A percentile compares a stretch with the other conserved stretches of the same genome.
phyloP scores from a whole-genome alignment of 352 stramenopile species.

The Phytophthora sojae region DNA sequence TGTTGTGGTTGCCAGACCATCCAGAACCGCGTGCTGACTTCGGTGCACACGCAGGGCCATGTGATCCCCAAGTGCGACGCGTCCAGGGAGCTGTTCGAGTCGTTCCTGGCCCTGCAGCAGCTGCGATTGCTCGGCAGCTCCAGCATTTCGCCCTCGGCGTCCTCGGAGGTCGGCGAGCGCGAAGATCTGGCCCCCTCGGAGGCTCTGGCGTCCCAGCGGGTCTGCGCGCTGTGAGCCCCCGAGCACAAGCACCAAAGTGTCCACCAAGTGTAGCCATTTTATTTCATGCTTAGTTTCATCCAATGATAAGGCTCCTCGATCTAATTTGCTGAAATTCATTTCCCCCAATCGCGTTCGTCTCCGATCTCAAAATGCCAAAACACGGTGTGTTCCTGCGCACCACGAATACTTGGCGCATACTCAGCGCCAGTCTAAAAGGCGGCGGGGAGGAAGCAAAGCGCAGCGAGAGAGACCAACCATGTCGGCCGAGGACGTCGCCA shows the following conservation, averaged over 20 bases:
- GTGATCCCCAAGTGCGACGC: constrained; percentile 80
- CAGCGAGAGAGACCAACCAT: constrained; percentile 50
- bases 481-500: constrained; percentile 86
- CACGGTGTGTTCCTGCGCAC: constrained; percentile 7
- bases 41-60: constrained; percentile 78
- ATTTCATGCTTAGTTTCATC: constrained; percentile 23
- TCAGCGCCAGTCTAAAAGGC: constrained; percentile 33
- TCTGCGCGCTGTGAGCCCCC: constrained; percentile 29
- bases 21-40: constrained; percentile 59
- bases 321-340: constrained; percentile 24
- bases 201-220: constrained; percentile 26
- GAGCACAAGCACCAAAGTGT: background rate
- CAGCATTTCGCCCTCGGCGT: constrained; percentile 34
- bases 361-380: background rate
- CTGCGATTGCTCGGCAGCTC: constrained; percentile 28
- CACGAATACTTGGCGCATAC: constrained; percentile 13
- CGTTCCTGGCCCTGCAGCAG: constrained; percentile 51
- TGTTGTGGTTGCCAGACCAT: constrained; percentile 32
- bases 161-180: constrained; percentile 19
- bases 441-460: constrained; percentile 18
- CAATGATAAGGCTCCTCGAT: constrained; percentile 16
- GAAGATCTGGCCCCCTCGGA: constrained; percentile 29
- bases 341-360: constrained; percentile 33
- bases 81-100: constrained; percentile 58
- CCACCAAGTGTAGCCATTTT: constrained; percentile 28